Evolutionary conservation across 2,329 filamentous ascomycete species (phyloP), one percentile per base, ranked within the genome.

Genomic region (Tricladium varicosporioides): DNA sequence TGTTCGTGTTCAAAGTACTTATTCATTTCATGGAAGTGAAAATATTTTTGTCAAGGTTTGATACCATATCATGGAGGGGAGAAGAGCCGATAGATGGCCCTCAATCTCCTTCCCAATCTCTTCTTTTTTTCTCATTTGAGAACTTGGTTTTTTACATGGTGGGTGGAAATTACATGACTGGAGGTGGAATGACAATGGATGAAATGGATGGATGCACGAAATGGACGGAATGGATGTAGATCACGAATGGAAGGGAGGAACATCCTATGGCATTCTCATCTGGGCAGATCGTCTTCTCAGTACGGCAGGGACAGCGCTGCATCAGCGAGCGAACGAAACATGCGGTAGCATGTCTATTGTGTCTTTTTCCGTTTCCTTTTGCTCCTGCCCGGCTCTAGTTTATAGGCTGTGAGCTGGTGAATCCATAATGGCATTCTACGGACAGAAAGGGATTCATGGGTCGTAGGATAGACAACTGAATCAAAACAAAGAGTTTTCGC

Each of bases 1-100:
- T 48, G 22, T 56, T 56, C 48, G 51, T 48, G 32, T 56, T 51
- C 48, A 48, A 43, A 52, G 27, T 48, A 31, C 19, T 16, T 19
- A 46, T 16, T 22, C n/a, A 22, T 32, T 13, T 19, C 10, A 11
- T 15, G 15, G 32, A 27, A 46, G 11, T 22, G 22, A 32, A 46
- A 46, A 40, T 16, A 46, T 49, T 9, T 42, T 40, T 33, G 8
- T 33, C 16, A 32, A 44, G 43, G 13, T 54, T 33, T 31, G 9
- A 42, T 48, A 42, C 32, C 31, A 44, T 27, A 27, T 32, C 16
- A 15, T 54, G 45, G 16, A 33, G 11, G 44, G 45, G 13, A 48
- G 22, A 4, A 4, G 36, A 27, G 42, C 5, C 44, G 40, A 36
- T 52, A 46, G 44, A 48, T 42, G 2, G 33, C 19, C 15, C 19